phyloP scores from a whole-genome alignment of 2,329 filamentous ascomycete genomes.

The Chrysosphaeria jannelii region DNA sequence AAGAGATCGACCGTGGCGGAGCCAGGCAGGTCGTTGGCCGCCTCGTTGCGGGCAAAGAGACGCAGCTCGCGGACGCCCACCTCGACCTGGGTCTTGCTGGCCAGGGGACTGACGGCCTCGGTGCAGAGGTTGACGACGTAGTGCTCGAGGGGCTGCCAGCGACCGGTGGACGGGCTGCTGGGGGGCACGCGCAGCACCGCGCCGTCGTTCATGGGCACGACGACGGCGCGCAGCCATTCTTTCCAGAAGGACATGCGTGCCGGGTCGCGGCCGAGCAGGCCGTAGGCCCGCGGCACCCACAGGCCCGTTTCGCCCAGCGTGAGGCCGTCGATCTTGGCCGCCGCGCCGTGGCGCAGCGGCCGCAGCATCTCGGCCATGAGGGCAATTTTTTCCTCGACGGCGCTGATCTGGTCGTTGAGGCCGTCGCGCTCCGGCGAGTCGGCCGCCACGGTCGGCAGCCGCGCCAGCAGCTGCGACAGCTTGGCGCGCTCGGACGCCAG shows the following conservation, averaged over 20 bases:
- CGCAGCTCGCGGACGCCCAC: conserved; percentile 67
- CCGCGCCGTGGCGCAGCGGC: conserved; percentile 74
- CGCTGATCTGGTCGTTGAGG: conserved; percentile 79
- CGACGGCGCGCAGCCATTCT: conserved; percentile 78
- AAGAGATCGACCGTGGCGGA: conserved; percentile 80
- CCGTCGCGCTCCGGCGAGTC: conserved; percentile 55
- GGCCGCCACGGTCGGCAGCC: conserved; percentile 50
- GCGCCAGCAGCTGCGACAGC: conserved; percentile 60
- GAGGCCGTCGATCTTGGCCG: conserved; percentile 87
- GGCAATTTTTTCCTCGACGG: conserved; percentile 87
- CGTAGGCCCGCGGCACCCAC: conserved; percentile 85
- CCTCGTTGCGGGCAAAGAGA: conserved; percentile 54
- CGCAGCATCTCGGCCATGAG: conserved; percentile 90
- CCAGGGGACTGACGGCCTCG: conserved; percentile 72
- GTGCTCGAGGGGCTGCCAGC: conserved; percentile 87
- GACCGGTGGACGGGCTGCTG: conserved; percentile 67
- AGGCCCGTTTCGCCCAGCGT: conserved; percentile 87
- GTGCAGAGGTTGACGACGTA: conserved; percentile 95
- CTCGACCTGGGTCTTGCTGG: conserved; percentile 88
- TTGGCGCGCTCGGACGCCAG: conserved; percentile 70
- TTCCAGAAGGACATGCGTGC: conserved; percentile 86
- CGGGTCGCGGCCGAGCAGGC: conserved; percentile 61
- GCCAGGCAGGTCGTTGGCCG: conserved; percentile 71
- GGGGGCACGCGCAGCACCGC: conserved; percentile 53
- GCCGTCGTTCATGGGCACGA: conserved; percentile 90